A percentile compares a stretch with the other conserved stretches of the same genome.
Evolutionary conservation across 441 rosid species (phyloP).

Genomic region (Francoa sonchifolia): DNA sequence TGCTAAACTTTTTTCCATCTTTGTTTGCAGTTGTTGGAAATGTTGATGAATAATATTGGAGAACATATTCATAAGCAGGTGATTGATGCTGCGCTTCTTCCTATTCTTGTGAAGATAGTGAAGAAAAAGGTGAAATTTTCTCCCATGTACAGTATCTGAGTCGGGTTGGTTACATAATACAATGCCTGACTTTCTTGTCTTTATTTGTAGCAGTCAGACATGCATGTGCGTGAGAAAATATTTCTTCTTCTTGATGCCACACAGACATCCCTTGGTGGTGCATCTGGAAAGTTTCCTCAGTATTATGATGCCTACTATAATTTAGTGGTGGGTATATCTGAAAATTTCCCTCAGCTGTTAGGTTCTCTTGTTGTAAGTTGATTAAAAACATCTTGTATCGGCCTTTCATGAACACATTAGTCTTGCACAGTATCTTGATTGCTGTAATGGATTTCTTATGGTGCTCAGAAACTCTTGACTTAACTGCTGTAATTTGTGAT

Average conservation of each 20-base stretch:
- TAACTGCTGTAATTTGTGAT: too few relatives aligned
- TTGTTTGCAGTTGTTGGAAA: conserved; percentile 70
- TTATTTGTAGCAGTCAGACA: conserved; percentile 51
- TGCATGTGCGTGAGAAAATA: conserved; percentile 80
- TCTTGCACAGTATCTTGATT: too few relatives aligned
- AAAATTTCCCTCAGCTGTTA: not conserved
- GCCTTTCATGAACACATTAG: too few relatives aligned
- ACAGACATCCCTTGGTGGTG: conserved; percentile 90
- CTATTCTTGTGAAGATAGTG: conserved; percentile 81
- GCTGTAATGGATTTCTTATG: too few relatives aligned
- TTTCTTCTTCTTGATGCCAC: conserved; percentile 97
- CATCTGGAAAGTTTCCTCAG: conserved; percentile 80
- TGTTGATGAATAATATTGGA: conserved; percentile 93
- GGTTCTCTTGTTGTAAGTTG: not conserved
- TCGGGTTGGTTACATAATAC: not conserved
- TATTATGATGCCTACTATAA: conserved; percentile 78
- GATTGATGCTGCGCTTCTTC: conserved; percentile 59
- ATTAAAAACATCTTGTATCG: not conserved
- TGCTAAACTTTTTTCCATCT: not conserved
- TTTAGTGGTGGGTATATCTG: conserved; percentile 66
- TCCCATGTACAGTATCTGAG: not conserved
- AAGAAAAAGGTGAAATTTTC: conserved; percentile 75
- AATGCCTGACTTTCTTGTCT: not conserved
- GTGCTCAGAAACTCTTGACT: too few relatives aligned
- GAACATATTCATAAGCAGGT: conserved; percentile 70